Percentiles rank a stretch among this genome's conserved stretches.
These are phyloP conservation scores for Alternaria tenuissima DNA, from an alignment of 2,329 filamentous ascomycete species.

Conservation along the genomic window DNA sequence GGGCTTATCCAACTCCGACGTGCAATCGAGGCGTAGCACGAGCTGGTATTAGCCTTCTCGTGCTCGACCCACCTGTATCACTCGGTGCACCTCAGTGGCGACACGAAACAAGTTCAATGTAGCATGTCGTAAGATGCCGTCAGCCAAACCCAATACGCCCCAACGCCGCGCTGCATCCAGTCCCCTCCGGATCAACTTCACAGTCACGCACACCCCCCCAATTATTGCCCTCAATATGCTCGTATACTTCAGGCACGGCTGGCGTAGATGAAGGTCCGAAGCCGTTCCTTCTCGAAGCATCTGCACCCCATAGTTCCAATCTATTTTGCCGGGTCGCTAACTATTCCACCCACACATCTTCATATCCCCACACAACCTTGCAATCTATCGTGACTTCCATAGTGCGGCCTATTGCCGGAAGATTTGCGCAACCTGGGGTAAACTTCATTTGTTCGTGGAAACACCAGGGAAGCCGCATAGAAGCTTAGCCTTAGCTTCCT, in stretches of 20 bases:
- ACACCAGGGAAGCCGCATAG: conserved; percentile 32
- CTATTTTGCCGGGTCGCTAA: conserved; percentile 37
- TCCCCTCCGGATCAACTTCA: conserved; percentile 20
- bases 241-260: conserved; percentile 9
- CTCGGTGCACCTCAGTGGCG: conserved; percentile 35
- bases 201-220: conserved; percentile 25
- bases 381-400: conserved; percentile 37
- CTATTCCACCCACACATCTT: conserved; percentile 25
- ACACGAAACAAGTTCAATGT: conserved; percentile 36
- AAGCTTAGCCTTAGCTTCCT: conserved; percentile 28
- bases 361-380: conserved; percentile 42
- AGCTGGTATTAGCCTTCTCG: conserved; percentile 22
- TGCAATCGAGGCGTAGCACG: conserved; percentile 17
- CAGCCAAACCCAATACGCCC: conserved; percentile 35
- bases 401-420: conserved; percentile 40
- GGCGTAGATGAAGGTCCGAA: conserved; percentile 25
- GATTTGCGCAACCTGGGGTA: conserved; percentile 46
- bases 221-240: conserved; percentile 34
- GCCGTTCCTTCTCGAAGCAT: conserved; percentile 38
- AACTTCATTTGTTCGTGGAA: conserved; percentile 30
- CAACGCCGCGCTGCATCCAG: conserved; percentile 20
- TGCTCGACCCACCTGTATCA: conserved; percentile 35
- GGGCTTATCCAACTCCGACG: conserved; percentile 20
- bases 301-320: conserved; percentile 46
- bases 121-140: conserved; percentile 41